These are phyloP conservation scores for Pholiota microspora DNA, from an alignment of 768 basidiomycete species.

Conservation along the genomic window DNA sequence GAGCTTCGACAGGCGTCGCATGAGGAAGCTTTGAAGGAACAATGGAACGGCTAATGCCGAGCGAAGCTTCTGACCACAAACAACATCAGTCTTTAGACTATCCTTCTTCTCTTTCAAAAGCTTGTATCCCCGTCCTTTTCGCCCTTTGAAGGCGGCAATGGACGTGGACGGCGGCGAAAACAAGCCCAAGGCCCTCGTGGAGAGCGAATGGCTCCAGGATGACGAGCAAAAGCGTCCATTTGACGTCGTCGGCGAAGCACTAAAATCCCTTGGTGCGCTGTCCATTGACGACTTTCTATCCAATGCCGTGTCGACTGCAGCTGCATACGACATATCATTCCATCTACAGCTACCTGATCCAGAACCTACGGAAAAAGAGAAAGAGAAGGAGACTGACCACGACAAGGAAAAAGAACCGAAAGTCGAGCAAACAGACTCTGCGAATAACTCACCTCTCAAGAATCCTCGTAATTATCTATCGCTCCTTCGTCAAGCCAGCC, in stretches of 20 bases:
- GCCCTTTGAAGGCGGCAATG: background rate
- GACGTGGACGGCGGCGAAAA: background rate
- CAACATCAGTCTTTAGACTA: background rate
- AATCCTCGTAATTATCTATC: conserved; percentile 20
- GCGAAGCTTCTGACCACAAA: background rate
- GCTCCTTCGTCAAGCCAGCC: conserved; percentile 40
- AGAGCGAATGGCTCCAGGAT: conserved; percentile 16
- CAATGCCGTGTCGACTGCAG: conserved; percentile 10
- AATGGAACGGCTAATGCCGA: background rate
- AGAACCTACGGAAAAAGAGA: conserved; percentile 9
- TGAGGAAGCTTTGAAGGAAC: background rate
- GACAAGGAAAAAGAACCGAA: conserved; percentile 2
- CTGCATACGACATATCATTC: conserved; percentile 14
- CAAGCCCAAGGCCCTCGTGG: background rate
- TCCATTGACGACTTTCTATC: conserved; percentile 28
- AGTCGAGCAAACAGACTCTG: background rate
- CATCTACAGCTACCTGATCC: conserved; percentile 8
- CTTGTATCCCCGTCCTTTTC: background rate
- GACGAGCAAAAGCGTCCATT: conserved; percentile 23
- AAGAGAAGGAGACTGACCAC: background rate
- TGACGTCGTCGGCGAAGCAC: conserved; percentile 20
- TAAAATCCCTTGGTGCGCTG: conserved; percentile 25
- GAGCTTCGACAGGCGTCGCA: no score
- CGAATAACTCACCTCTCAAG: background rate
- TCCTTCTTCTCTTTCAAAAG: background rate